Percentiles rank a stretch among this genome's conserved stretches.
These are phyloP conservation scores for Salvia sclarea DNA, from an alignment of 305 asterid genomes.

Conservation along the genomic window DNA sequence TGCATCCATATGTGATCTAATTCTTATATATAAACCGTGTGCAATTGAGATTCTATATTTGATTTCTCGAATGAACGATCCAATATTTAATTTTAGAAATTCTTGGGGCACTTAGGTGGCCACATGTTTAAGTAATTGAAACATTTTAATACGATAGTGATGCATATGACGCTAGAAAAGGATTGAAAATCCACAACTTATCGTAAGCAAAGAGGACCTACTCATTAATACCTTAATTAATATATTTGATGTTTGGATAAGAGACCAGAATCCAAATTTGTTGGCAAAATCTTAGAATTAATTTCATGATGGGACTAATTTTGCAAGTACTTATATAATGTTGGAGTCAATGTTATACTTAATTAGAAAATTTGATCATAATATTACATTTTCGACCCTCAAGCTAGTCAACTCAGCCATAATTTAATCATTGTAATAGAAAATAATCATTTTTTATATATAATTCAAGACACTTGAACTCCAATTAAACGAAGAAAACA, in stretches of 20 bases:
- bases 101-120: background rate
- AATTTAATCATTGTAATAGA: no score
- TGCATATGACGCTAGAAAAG: slow-evolving; percentile 7
- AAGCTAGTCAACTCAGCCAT: no score
- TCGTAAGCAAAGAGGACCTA: slow-evolving; percentile 12
- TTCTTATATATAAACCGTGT: no score
- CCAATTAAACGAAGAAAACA: no score
- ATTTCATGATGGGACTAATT: background rate
- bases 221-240: slow-evolving; percentile 3
- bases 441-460: no score
- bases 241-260: slow-evolving; percentile 1
- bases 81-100: background rate
- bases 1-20: no score
- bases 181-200: background rate
- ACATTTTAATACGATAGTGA: background rate
- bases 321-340: no score
- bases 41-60: background rate
- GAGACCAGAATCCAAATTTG: background rate
- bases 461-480: no score
- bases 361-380: no score
- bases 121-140: background rate
- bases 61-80: background rate
- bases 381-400: no score
- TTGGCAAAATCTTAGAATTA: background rate
- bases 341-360: no score